Conservation (phyloP, 2,329 filamentous ascomycete species). For the Penicillium hordei region DNA sequence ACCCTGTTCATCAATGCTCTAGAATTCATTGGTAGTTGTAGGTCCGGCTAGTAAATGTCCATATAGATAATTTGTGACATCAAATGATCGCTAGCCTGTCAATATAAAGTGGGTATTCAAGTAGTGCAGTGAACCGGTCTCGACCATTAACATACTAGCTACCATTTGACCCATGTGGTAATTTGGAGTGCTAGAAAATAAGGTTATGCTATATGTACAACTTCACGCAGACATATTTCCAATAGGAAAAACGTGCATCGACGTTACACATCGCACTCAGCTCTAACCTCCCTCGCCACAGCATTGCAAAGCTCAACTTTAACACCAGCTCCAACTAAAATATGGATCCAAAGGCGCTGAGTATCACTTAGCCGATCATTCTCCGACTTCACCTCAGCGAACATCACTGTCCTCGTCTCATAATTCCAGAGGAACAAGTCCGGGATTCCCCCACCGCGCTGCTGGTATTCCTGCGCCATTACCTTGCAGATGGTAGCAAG, state of each 20-base stretch:
- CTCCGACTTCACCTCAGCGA: slow-evolving; percentile 75
- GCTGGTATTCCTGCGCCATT: slow-evolving; percentile 90
- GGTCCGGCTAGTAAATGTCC: neutral
- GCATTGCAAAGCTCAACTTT: slow-evolving; percentile 77
- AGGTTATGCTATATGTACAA: neutral
- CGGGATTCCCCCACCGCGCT: slow-evolving; percentile 82
- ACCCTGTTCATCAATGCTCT: slow-evolving; percentile 10
- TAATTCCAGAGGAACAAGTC: slow-evolving; percentile 86
- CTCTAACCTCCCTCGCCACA: slow-evolving; percentile 56
- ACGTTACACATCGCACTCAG: neutral
- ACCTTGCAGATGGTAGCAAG: slow-evolving; percentile 86
- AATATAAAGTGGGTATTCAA: neutral
- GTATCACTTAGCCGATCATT: slow-evolving; percentile 96
- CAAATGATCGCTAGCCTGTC: neutral
- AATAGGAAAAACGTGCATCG: neutral
- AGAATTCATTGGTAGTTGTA: slow-evolving; percentile 2
- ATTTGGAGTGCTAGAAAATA: neutral
- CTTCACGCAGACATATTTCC: neutral
- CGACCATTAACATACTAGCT: neutral
- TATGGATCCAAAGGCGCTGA: slow-evolving; percentile 94
- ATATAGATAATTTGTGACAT: no score
- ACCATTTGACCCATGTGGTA: neutral
- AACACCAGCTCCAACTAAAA: slow-evolving; percentile 79
- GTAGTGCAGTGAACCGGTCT: neutral
- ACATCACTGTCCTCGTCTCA: slow-evolving; percentile 65